phyloP scores from a whole-genome alignment of 495 filamentous ascomycete genomes.

The Aspergillus steynii region DNA sequence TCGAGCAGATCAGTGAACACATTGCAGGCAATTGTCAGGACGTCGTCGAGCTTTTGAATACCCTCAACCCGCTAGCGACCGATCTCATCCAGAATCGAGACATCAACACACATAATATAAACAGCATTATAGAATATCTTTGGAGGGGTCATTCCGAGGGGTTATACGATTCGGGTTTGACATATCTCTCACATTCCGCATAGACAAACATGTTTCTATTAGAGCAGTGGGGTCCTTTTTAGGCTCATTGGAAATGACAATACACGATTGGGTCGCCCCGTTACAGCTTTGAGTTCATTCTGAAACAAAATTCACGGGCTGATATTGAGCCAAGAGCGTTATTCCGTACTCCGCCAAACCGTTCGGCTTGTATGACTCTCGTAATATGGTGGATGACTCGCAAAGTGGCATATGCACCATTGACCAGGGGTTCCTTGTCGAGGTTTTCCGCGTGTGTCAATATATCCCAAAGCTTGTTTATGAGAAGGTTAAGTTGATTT shows the following conservation, averaged over 20 bases:
- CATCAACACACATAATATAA: background rate
- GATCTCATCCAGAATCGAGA: background rate
- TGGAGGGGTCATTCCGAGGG: background rate
- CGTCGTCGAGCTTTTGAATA: background rate
- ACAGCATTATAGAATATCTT: slow-evolving; percentile 1
- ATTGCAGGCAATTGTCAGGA: background rate
- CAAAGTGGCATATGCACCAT: too few relatives aligned
- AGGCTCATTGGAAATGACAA: background rate
- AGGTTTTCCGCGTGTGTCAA: too few relatives aligned
- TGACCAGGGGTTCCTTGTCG: too few relatives aligned
- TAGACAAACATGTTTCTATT: background rate
- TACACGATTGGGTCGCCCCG: background rate
- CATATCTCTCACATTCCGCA: background rate
- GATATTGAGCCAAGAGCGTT: too few relatives aligned
- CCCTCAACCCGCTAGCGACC: background rate
- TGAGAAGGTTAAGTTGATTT: too few relatives aligned
- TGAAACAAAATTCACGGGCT: background rate
- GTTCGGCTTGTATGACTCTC: too few relatives aligned
- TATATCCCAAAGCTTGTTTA: too few relatives aligned
- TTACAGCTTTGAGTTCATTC: background rate
- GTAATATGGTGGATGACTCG: too few relatives aligned
- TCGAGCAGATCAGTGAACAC: background rate
- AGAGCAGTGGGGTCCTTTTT: background rate
- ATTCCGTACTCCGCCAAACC: too few relatives aligned
- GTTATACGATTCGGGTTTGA: background rate